Conservation (phyloP, 306 rosid species). For the Quercus bicolor region DNA sequence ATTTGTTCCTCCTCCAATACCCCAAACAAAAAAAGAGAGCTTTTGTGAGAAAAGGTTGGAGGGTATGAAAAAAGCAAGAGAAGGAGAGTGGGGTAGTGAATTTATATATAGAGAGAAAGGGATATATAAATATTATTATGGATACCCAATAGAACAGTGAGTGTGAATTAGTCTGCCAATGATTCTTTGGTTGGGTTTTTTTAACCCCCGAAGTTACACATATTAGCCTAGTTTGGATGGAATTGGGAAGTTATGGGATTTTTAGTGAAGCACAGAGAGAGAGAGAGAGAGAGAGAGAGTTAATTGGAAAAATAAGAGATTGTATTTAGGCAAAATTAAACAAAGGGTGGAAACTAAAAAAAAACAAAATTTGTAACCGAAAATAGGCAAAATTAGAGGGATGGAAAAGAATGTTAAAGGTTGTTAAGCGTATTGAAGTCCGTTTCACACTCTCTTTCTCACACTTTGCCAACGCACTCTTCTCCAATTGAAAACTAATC, state of each 20-base stretch:
- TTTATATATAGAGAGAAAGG: constrained; percentile 14
- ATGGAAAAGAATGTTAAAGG: constrained; percentile 14
- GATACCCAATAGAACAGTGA: constrained; percentile 67
- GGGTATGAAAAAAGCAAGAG: constrained; percentile 62
- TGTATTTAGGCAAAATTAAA: constrained; percentile 2
- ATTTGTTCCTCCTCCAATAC: constrained; percentile 38
- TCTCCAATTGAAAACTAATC: constrained; percentile 33
- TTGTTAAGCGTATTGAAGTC: constrained; percentile 36
- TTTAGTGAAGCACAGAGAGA: constrained; percentile 31
- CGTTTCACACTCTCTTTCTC: constrained; percentile 94
- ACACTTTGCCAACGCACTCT: constrained; percentile 91
- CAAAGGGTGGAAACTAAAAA: constrained; percentile 26
- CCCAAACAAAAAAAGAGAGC: constrained; percentile 16
- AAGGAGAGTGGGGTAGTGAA: constrained; percentile 25
- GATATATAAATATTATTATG: constrained; percentile 23
- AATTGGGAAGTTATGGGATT: constrained; percentile 16
- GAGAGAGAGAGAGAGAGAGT: constrained; percentile 19
- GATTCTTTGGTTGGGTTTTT: neutral
- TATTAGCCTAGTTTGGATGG: constrained; percentile 6
- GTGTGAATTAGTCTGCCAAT: constrained; percentile 41
- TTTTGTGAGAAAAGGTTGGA: constrained; percentile 27
- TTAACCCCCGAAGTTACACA: too few relatives aligned
- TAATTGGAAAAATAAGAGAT: constrained; percentile 29
- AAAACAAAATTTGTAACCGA: constrained; percentile 40
- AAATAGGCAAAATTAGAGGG: constrained; percentile 58